Evolutionary conservation across 345 rosid species (phyloP).

Genomic region (Brassica incana): DNA sequence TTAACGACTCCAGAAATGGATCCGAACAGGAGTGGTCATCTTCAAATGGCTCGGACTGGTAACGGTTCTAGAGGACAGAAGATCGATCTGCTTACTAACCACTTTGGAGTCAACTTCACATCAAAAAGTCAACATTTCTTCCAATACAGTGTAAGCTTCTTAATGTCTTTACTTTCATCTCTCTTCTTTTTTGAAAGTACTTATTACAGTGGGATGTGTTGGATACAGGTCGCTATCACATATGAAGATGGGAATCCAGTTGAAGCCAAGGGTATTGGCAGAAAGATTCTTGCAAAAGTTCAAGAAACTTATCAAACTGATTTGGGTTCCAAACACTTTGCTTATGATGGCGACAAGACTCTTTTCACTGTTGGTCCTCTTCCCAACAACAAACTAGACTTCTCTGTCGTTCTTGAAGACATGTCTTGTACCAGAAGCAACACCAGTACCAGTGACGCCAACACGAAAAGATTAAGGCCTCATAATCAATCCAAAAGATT

Average conservation of each 20-base stretch:
- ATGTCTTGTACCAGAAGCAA: slow-evolving; percentile 40
- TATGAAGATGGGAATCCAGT: slow-evolving; percentile 80
- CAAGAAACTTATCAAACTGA: slow-evolving; percentile 58
- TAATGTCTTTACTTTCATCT: neutral
- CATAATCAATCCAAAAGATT: slow-evolving; percentile 54
- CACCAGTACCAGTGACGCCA: slow-evolving; percentile 40
- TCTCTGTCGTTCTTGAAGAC: slow-evolving; percentile 67
- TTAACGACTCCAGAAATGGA: neutral
- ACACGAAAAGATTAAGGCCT: slow-evolving; percentile 59
- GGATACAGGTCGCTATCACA: slow-evolving; percentile 51
- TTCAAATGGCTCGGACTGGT: slow-evolving; percentile 64
- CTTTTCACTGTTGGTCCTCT: slow-evolving; percentile 72
- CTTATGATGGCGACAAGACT: slow-evolving; percentile 24
- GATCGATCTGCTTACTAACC: slow-evolving; percentile 59
- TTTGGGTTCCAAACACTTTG: slow-evolving; percentile 48
- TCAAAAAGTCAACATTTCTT: slow-evolving; percentile 51
- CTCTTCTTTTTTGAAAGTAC: neutral
- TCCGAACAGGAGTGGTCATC: slow-evolving; percentile 34
- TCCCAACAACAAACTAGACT: slow-evolving; percentile 59
- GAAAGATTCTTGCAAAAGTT: slow-evolving; percentile 61
- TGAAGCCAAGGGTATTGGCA: slow-evolving; percentile 63
- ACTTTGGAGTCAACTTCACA: slow-evolving; percentile 61
- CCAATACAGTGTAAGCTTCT: slow-evolving; percentile 63
- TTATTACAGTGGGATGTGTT: neutral
- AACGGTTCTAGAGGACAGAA: slow-evolving; percentile 59